These are phyloP conservation scores for Marasmius sp. DNA, from an alignment of 1,284 basidiomycete genomes.

Conservation along the genomic window DNA sequence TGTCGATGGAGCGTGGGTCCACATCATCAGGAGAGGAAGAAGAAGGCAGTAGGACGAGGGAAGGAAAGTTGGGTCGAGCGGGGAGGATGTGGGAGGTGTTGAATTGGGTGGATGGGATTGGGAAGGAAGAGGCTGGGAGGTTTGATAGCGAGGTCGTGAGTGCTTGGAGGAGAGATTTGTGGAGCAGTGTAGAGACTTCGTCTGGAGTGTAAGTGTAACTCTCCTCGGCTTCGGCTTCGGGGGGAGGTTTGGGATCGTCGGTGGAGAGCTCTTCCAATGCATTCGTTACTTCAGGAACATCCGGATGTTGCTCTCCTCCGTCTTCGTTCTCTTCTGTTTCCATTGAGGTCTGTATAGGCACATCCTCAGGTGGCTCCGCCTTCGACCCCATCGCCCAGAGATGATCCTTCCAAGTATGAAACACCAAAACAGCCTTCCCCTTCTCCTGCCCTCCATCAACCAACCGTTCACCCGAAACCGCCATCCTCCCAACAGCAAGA, in stretches of 20 bases:
- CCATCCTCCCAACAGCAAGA: slow-evolving; percentile 72
- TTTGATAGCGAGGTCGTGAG: slow-evolving; percentile 49
- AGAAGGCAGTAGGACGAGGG: slow-evolving; percentile 34
- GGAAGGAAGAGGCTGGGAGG: slow-evolving; percentile 58
- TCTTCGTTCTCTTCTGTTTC: slow-evolving; percentile 21
- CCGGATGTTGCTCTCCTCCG: slow-evolving; percentile 18
- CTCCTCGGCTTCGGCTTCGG: slow-evolving; percentile 11
- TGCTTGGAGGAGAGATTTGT: slow-evolving; percentile 70
- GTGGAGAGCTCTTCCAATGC: not conserved
- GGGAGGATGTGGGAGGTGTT: slow-evolving; percentile 81
- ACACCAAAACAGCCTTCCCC: slow-evolving; percentile 71
- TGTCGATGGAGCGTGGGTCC: slow-evolving; percentile 20
- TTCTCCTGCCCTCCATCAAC: slow-evolving; percentile 46
- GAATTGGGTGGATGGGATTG: slow-evolving; percentile 74
- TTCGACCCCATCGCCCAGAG: slow-evolving; percentile 71
- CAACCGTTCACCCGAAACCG: slow-evolving; percentile 48
- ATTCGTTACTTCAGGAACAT: not conserved
- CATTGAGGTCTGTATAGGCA: slow-evolving; percentile 25
- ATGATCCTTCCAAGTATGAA: slow-evolving; percentile 72
- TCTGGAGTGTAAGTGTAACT: slow-evolving; percentile 29
- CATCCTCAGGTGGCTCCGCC: slow-evolving; percentile 48
- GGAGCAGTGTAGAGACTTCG: slow-evolving; percentile 70
- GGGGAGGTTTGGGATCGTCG: not conserved
- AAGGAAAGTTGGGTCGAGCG: slow-evolving; percentile 62
- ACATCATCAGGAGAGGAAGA: slow-evolving; percentile 41